phyloP scores from a whole-genome alignment of 768 basidiomycete species.

The Ramaria sp. region DNA sequence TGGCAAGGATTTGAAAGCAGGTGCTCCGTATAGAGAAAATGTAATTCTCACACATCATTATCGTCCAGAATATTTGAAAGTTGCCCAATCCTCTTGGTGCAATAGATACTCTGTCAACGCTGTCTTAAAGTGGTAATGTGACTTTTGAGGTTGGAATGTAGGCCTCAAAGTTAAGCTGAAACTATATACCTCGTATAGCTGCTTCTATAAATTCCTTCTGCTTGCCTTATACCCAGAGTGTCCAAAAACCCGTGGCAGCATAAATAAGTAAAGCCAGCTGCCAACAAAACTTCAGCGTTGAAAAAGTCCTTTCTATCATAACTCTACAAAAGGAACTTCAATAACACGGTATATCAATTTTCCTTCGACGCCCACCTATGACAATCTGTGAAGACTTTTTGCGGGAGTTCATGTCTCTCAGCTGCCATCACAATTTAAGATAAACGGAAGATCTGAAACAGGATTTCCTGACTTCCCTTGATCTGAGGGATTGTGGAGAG shows the following conservation, averaged over 20 bases:
- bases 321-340: not conserved
- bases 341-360: no score
- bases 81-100: constrained; percentile 90
- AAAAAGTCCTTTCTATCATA: not conserved
- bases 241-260: constrained; percentile 46
- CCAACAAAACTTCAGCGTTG: not conserved
- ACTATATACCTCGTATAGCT: constrained; percentile 43
- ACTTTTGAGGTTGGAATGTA: no score
- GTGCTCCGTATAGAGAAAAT: constrained; percentile 39
- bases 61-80: constrained; percentile 24
- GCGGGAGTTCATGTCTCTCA: not conserved
- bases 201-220: constrained; percentile 69
- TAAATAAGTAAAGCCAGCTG: not conserved
- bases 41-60: not conserved
- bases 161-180: not conserved
- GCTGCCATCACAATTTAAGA: no score
- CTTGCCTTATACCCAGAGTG: constrained; percentile 62
- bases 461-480: no score
- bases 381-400: not conserved
- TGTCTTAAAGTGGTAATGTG: constrained; percentile 15
- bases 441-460: no score
- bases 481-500: no score
- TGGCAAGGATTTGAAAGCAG: constrained; percentile 80
- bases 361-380: not conserved
- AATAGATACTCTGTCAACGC: constrained; percentile 63